Percentiles rank a stretch among this genome's conserved stretches.
These are phyloP conservation scores for Brettanomyces sp. DNA, from an alignment of 805 yeast species.

Conservation along the genomic window DNA sequence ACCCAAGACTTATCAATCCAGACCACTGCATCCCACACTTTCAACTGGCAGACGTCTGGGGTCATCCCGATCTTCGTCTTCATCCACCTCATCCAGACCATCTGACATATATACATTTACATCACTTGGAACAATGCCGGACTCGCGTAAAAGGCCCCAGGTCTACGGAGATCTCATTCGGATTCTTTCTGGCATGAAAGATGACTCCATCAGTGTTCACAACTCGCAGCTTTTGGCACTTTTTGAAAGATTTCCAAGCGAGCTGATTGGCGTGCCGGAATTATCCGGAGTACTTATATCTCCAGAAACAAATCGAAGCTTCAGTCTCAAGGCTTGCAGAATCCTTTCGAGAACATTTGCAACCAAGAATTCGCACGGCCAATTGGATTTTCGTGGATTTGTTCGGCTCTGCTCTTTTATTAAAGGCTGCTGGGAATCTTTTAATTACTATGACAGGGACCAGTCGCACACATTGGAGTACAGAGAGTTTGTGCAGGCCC, in stretches of 20 bases:
- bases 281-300: slow-evolving; percentile 13
- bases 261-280: slow-evolving; percentile 8
- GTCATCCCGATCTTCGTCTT: neutral
- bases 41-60: neutral
- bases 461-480: slow-evolving; percentile 17
- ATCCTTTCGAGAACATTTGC: slow-evolving; percentile 14
- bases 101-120: slow-evolving; percentile 14
- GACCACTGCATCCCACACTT: neutral
- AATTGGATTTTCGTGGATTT: slow-evolving; percentile 20
- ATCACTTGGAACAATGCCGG: slow-evolving; percentile 5
- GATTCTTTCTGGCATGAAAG: slow-evolving; percentile 6
- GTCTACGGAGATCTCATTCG: slow-evolving; percentile 8
- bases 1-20: neutral
- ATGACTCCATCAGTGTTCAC: slow-evolving; percentile 17
- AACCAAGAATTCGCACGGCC: slow-evolving; percentile 4
- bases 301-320: slow-evolving; percentile 13
- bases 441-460: slow-evolving; percentile 21
- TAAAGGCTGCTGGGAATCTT: slow-evolving; percentile 23
- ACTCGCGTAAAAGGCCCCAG: neutral
- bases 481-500: slow-evolving; percentile 20
- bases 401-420: slow-evolving; percentile 20
- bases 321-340: slow-evolving; percentile 12
- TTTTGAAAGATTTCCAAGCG: slow-evolving; percentile 12
- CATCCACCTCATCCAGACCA: neutral
- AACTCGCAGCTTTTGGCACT: slow-evolving; percentile 10